Base-by-base conservation (phyloP, 306 rosid genomes). In the Prosopis cineraria region DNA sequence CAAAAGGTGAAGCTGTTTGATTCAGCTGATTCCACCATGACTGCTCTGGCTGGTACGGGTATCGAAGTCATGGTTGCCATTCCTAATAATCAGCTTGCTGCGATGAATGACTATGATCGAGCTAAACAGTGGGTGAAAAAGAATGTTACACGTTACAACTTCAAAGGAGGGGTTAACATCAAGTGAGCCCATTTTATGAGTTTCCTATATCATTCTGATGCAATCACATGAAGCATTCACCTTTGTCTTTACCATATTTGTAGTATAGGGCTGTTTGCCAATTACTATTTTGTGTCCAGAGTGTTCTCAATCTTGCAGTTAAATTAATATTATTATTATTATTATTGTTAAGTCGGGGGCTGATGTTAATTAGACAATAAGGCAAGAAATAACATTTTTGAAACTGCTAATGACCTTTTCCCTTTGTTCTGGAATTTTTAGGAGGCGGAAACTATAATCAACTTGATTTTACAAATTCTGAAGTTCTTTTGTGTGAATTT, bases 1-100 rank as follows among this genome's bases (percentile, higher is more conserved):
- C 83, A 84, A 58, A 93, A 95, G 43, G 99, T 95, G 83, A 95
- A 93, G 85, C 96, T 95, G 39, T 95, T 95, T 64, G 97, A 95
- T 83, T 88, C 99, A 34, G 97, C 85, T 22, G 86, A 88, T 0
- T 33, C 88, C 30, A 88, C 99, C 53, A 91, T 95, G 99, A 64
- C 69, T 73, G 98, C 98, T 80, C 83, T 95, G 31, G 90, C 94
- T 52, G 98, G 97, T 0, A 24, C 85, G 59, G 90, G 84, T 41
- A 86, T 96, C 37, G 96, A 96, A 87, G 99, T 96, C 73, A 91
- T 96, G 97, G 91, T 96, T 67, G 99, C 97, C 30, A 96, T 96
- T 56, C 99, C 98, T 24, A 96, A 96, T 62, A 94, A 90, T 34
- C 97, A 93, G 75, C 98, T 96, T 56, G 82, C 77, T 30, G 88